Evolutionary conservation across 2,329 filamentous ascomycete species (phyloP), one percentile per base, ranked within the genome.

Genomic region (Diaporthe amygdali): DNA sequence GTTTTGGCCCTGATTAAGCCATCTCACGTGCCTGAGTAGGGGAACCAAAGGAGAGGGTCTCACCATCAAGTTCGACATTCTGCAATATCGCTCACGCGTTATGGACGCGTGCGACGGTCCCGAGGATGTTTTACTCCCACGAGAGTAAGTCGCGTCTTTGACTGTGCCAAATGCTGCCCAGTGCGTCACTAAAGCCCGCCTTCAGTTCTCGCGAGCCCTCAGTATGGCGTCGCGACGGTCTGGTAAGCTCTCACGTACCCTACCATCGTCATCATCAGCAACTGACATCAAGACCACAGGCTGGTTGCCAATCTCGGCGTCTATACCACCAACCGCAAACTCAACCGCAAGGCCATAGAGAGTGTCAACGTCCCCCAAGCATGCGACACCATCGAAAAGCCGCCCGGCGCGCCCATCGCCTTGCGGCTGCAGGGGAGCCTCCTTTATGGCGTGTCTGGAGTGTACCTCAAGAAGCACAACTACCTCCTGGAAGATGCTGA

Each of bases 171-270:
- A 15, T 7, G 0, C 5, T 25, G 46, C 15, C 78, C 82, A 54
- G 25, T 12, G 27, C 52, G n/a, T 25, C 14, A 46, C 70, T 73
- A 20, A 73, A 30, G 17, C 8, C n/a, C 15, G 27, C 7, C 14
- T 56, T 46, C 37, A 92, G 90, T 99, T 72, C 89, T 99, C 69
- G 96, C 92, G 4, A 96, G 89, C 73, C 91, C 91, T 78, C 92
- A 96, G 80, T 93, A 98, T 88, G 96, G 96, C 69, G 93, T 99
- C 70, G 93, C 96, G 17, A 99, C 96, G 2, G 92, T 99, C 72
- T 99, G 96, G 96, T 97, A 86, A 77, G 89, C 37, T 2, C 8
- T 32, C 27, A 8, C 10, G n/a, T 15, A 3, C 15, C n/a, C 10
- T 15, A 69, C 27, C 15, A 52, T 15, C 5, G 20, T 27, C 32